These are phyloP conservation scores for Penicillium macrosclerotiorum DNA, from an alignment of 495 filamentous ascomycete genomes.

Conservation along the genomic window DNA sequence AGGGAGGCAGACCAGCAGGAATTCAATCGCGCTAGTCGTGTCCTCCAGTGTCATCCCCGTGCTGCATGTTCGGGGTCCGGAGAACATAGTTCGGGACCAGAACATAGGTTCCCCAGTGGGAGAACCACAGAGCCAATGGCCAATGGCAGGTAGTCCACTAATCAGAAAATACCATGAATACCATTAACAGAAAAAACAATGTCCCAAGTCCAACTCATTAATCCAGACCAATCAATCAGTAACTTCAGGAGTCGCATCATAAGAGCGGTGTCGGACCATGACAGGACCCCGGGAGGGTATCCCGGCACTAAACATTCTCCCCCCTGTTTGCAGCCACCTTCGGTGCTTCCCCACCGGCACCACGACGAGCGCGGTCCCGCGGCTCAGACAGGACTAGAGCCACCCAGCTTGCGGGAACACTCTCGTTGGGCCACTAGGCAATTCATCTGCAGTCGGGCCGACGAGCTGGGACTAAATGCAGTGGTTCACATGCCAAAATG, in stretches of 20 bases:
- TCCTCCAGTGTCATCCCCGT: too few species aligned
- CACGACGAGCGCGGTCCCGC: constrained; percentile 8
- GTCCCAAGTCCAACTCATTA: too few species aligned
- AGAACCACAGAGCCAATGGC: too few species aligned
- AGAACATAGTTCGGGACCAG: too few species aligned
- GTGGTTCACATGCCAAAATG: constrained; percentile 13
- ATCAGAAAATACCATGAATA: too few species aligned
- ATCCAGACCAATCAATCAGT: not conserved
- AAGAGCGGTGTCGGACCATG: not conserved
- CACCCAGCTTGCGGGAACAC: not conserved
- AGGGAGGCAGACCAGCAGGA: too few species aligned
- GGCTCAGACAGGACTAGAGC: constrained; percentile 14
- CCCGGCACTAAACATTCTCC: constrained; percentile 8
- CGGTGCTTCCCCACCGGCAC: too few species aligned
- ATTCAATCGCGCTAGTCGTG: too few species aligned
- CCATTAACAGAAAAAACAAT: too few species aligned
- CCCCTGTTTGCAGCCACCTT: constrained; percentile 20
- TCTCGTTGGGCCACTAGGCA: constrained; percentile 10
- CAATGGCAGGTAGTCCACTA: too few species aligned
- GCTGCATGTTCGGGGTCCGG: too few species aligned
- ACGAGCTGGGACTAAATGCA: not conserved
- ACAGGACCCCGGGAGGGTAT: constrained; percentile 1
- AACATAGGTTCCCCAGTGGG: too few species aligned
- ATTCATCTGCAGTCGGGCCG: constrained; percentile 17
- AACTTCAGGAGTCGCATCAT: not conserved